A percentile compares a stretch with the other conserved stretches of the same genome.
Evolutionary conservation across 352 stramenopile genomes (phyloP).

Genomic region (Phytophthora crassamura): DNA sequence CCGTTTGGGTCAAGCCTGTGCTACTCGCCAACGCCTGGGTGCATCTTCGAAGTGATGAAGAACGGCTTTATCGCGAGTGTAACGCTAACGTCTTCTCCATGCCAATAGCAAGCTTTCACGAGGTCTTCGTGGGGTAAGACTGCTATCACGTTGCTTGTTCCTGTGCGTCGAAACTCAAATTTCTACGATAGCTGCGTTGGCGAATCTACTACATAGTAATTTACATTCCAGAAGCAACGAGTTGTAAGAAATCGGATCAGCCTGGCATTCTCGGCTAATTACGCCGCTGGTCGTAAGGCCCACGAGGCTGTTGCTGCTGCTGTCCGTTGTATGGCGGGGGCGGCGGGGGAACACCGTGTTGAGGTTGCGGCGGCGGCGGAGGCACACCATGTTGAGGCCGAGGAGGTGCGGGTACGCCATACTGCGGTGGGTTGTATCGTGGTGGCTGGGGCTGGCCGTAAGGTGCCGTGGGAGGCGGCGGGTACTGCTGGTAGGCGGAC

Average conservation of each 20-base stretch:
- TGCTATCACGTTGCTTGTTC: neutral
- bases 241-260: constrained; percentile 16
- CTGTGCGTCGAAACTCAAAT: constrained; percentile 5
- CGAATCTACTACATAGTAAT: constrained; percentile 40
- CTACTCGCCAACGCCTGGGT: constrained; percentile 75
- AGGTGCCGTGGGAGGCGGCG: constrained; percentile 13
- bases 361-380: constrained; percentile 8
- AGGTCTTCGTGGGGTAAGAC: neutral
- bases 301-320: constrained; percentile 40
- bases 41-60: constrained; percentile 87
- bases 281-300: constrained; percentile 41
- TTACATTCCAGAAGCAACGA: constrained; percentile 38
- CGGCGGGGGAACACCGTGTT: too few species aligned
- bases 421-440: constrained; percentile 21
- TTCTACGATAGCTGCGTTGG: constrained; percentile 12
- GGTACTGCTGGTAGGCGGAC: constrained; percentile 37
- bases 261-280: constrained; percentile 30
- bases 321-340: neutral
- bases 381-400: constrained; percentile 6
- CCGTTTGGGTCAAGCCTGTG: constrained; percentile 83
- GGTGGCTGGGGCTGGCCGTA: constrained; percentile 24
- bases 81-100: constrained; percentile 45
- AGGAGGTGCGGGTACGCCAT: too few species aligned
- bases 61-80: constrained; percentile 81
- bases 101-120: constrained; percentile 11